Evolutionary conservation across 371 early-diverging fungal genomes (phyloP).

Genomic region (Apophysomyces ossiformis): DNA sequence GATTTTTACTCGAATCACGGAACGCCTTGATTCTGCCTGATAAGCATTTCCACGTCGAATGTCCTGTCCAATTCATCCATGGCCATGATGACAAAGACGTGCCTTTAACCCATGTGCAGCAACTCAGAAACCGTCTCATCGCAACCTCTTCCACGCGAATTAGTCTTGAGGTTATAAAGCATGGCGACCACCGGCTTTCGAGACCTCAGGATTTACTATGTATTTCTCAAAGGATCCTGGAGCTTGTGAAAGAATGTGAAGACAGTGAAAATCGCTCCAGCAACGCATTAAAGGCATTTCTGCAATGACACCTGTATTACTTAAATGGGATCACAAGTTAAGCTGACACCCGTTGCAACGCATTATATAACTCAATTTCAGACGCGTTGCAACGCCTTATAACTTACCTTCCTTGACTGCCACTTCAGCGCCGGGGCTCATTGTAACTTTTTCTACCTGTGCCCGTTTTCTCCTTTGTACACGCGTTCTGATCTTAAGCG

Average conservation of each 20-base stretch:
- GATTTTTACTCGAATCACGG: slow-evolving; percentile 34
- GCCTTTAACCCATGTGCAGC: slow-evolving; percentile 16
- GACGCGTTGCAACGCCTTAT: too few relatives aligned
- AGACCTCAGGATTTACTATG: slow-evolving; percentile 29
- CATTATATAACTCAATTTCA: too few relatives aligned
- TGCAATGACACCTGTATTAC: too few relatives aligned
- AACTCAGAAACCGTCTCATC: not conserved
- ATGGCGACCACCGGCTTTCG: slow-evolving; percentile 52
- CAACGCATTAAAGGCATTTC: too few relatives aligned
- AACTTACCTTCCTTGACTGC: too few relatives aligned
- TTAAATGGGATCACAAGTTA: too few relatives aligned
- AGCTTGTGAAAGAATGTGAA: not conserved
- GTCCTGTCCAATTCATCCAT: slow-evolving; percentile 36
- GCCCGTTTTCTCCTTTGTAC: too few relatives aligned
- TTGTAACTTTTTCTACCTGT: too few relatives aligned
- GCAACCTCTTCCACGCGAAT: not conserved
- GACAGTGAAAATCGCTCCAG: not conserved
- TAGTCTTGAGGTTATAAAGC: slow-evolving; percentile 22
- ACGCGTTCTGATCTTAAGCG: too few relatives aligned
- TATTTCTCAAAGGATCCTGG: not conserved
- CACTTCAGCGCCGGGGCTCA: too few relatives aligned
- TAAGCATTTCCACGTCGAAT: slow-evolving; percentile 13
- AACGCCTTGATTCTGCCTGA: slow-evolving; percentile 21
- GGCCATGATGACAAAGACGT: slow-evolving; percentile 37
- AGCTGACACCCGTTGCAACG: too few relatives aligned